Conservation (phyloP, 2,329 filamentous ascomycete genomes). For the Aspergillus ustus region DNA sequence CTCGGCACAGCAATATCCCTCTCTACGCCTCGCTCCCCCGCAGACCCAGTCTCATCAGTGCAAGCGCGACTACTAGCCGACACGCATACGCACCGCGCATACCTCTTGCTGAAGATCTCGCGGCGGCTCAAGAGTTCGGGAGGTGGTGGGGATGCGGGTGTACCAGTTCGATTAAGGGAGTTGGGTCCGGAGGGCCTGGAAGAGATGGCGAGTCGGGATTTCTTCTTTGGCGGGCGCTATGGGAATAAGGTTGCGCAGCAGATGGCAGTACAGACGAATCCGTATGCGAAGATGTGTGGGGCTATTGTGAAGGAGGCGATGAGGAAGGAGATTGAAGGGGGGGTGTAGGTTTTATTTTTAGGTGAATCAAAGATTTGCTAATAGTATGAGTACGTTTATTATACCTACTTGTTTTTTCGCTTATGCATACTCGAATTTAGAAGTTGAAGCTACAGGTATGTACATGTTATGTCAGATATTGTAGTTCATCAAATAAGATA, state of each 20-base stretch:
- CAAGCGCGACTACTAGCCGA: constrained; percentile 58
- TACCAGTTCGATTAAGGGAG: background rate
- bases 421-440: background rate
- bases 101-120: constrained; percentile 43
- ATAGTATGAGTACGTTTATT: background rate
- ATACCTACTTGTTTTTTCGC: background rate
- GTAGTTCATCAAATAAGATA: background rate
- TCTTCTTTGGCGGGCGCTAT: constrained; percentile 58
- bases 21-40: constrained; percentile 45
- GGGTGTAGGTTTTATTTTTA: background rate
- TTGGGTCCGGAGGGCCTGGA: constrained; percentile 49
- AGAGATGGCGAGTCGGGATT: constrained; percentile 60
- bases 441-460: background rate
- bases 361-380: background rate
- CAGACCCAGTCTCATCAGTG: constrained; percentile 49
- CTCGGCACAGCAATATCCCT: constrained; percentile 52
- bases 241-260: constrained; percentile 62
- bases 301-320: constrained; percentile 65
- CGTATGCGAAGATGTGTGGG: constrained; percentile 66
- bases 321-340: constrained; percentile 55
- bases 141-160: constrained; percentile 26
- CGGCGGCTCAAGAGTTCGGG: constrained; percentile 3
- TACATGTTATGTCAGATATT: background rate
- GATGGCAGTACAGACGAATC: constrained; percentile 64
- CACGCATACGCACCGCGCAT: constrained; percentile 60